Evolutionary conservation across 805 yeast species (phyloP), one percentile per base, ranked within the genome.

Genomic region (Cyberlindnera amylophila): DNA sequence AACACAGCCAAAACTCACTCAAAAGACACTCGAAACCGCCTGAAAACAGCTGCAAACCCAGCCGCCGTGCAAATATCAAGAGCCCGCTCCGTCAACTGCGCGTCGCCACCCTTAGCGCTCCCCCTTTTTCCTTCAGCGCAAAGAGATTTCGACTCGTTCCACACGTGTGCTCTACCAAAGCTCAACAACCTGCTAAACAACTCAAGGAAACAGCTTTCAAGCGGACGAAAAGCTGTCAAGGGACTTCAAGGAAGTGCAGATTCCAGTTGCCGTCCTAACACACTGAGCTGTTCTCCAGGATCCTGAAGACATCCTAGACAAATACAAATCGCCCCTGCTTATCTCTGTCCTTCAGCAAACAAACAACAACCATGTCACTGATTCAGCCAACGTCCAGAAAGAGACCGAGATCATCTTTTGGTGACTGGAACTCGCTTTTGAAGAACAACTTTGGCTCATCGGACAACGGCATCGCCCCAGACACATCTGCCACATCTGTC

Each of bases 341-440:
- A 13, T 13, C 30, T 27, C 13, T 13, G 14, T 12, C 12, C 30
- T 13, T 6, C 30, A 27, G 14, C 30, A 27, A 11, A 27, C 30
- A 27, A 11, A 27, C 30, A 27, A n/a, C 39, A 12, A 21, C 24
- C 24, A 45, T 45, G 49, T 45, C 49, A 2, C 36, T 41, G 23
- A 18, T 41, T n/a, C 45, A 38, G 16, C 42, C 42, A 28, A 17
- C 42, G 12, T 41, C 49, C 29, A 31, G 73, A 39, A 68, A 68
- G 54, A 60, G 72, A 46, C 70, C 69, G n/a, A 62, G 73, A 50
- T 55, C 57, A 12, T 48, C 54, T 30, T 55, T 47, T 39, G 45
- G 52, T 24, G 61, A 53, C 45, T 61, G 52, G 64, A 58, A 49
- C 53, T 49, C 53, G 45, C 38, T 49, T 13, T 41, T 55, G 1